Base-by-base conservation (phyloP, 352 stramenopile species). In the Globisporangium splendens region DNA sequence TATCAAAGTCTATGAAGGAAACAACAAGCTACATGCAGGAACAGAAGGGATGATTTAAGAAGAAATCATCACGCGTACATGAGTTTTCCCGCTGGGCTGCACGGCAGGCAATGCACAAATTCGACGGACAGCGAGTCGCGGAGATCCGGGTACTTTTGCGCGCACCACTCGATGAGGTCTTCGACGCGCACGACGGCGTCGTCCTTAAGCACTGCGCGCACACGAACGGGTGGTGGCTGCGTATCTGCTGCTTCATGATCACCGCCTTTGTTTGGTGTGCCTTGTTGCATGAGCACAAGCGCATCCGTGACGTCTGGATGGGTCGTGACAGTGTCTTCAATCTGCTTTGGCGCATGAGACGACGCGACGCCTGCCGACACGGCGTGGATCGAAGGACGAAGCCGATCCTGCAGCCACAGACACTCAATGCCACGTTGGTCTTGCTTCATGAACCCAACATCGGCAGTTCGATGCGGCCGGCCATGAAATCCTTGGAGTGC, bases 41-140 rank as follows among this genome's bases (percentile, higher is more conserved):
- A 35, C 12, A 47, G 10, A 22, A 56, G n/a, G 43, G 35, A 21
- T 17, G 31, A 43, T 31, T 47, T 46, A 46, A 55, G 15, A 22
- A 47, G 11, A 20, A 35, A 35, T 39, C 1, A 18, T 84, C 69
- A 93, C 12, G 66, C 65, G 65, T 93, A 96, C 62, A 94, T 82
- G 38, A 94, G 71, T 64, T 96, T 96, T 18, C 86, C 86, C 20
- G 86, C 86, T 20, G 86, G 78, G 28, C 84, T 96, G 57, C 86
- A 96, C 2, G 78, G 78, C 50, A 96, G 64, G 46, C 74, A 91
- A 17, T 75, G 68, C 1, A 81, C 77, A 18, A 90, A 48, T 18
- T 90, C 69, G 43, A 96, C 61, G 38, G 66, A 41, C n/a, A 89
- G 38, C 17, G 62, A 33, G 33, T 71, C 59, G n/a, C 61, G 48